A percentile compares a stretch with the other conserved stretches of the same genome.
phyloP scores from a whole-genome alignment of 768 basidiomycete genomes.

The Lentinula guzmanii region DNA sequence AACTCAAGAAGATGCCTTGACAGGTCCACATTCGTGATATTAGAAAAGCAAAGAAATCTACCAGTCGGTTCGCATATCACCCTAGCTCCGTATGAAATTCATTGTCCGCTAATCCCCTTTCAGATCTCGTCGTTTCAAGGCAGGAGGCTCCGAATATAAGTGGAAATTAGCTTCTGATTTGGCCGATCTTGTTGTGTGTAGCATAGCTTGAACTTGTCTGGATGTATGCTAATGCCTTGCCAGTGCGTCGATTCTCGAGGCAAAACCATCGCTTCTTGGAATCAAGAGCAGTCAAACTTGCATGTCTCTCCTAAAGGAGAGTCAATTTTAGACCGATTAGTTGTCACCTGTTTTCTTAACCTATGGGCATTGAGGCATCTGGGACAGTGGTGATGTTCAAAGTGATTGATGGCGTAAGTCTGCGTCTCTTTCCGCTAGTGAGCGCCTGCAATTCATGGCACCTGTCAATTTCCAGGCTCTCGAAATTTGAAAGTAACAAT shows the following conservation, averaged over 20 bases:
- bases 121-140: conserved; percentile 53
- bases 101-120: not conserved
- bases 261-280: conserved; percentile 43
- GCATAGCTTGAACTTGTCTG: not conserved
- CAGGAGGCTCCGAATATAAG: conserved; percentile 43
- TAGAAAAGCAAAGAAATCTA: conserved; percentile 40
- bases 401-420: not conserved
- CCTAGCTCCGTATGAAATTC: not conserved
- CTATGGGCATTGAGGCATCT: conserved; percentile 37
- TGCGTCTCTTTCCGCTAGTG: not conserved
- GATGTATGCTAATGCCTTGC: not conserved
- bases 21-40: conserved; percentile 38
- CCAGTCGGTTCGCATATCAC: conserved; percentile 37
- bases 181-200: conserved; percentile 38
- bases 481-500: not conserved
- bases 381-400: conserved; percentile 32
- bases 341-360: conserved; percentile 50
- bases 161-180: conserved; percentile 43
- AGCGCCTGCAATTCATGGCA: not conserved
- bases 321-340: conserved; percentile 39
- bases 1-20: not conserved
- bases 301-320: conserved; percentile 32
- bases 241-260: conserved; percentile 48
- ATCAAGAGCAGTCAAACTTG: conserved; percentile 29
- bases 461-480: not conserved